These are phyloP conservation scores for Bombardia bombarda DNA, from an alignment of 495 filamentous ascomycete species.

Conservation along the genomic window DNA sequence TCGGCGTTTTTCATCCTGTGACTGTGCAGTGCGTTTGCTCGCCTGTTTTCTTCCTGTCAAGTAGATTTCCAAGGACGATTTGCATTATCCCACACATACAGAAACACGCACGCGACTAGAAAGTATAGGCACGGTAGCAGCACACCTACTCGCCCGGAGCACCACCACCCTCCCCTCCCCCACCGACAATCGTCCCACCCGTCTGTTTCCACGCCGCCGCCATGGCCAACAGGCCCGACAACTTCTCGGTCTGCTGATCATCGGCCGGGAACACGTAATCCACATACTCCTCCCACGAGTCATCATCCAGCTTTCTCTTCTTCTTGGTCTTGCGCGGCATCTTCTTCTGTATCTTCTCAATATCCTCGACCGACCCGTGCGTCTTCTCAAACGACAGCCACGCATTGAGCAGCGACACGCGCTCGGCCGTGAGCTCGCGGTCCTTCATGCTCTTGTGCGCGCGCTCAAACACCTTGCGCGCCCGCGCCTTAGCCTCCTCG, in stretches of 20 bases:
- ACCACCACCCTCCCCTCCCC: not conserved
- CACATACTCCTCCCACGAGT: conserved; percentile 93
- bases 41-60: too few species aligned
- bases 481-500: conserved; percentile 73
- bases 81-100: too few species aligned
- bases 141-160: not conserved
- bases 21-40: too few species aligned
- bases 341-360: conserved; percentile 79
- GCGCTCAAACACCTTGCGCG: conserved; percentile 76
- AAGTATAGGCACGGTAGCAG: too few species aligned
- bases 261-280: conserved; percentile 97
- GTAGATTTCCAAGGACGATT: too few species aligned
- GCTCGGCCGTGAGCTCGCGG: conserved; percentile 86
- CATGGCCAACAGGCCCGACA: conserved; percentile 75
- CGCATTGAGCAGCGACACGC: conserved; percentile 78
- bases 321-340: conserved; percentile 95
- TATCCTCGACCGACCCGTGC: conserved; percentile 69
- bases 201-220: conserved; percentile 85
- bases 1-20: too few species aligned
- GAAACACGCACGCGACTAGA: too few species aligned
- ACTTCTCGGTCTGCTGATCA: conserved; percentile 76
- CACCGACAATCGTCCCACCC: conserved; percentile 23
- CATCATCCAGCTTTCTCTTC: conserved; percentile 87
- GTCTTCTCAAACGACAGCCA: conserved; percentile 88
- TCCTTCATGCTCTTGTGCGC: conserved; percentile 88